phyloP scores from a whole-genome alignment of 2,329 filamentous ascomycete genomes.

The Curvularia verruculosa region DNA sequence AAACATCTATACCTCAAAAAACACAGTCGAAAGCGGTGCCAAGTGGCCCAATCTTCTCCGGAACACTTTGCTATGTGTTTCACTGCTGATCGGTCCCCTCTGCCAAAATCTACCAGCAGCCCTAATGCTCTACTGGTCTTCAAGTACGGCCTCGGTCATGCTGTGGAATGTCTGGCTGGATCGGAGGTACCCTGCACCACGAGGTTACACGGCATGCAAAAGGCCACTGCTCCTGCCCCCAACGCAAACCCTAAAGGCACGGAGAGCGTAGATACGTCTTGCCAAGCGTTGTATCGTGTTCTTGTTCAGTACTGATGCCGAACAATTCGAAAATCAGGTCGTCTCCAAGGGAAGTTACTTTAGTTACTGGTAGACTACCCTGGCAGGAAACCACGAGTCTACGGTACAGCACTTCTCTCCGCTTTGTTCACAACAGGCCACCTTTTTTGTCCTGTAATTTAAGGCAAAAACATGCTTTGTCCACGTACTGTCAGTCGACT shows the following conservation, averaged over 20 bases:
- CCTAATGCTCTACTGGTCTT: slow-evolving; percentile 51
- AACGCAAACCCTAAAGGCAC: slow-evolving; percentile 6
- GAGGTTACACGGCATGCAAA: slow-evolving; percentile 33
- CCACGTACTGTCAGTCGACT: neutral
- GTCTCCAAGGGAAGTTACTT: neutral
- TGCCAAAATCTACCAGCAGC: slow-evolving; percentile 48
- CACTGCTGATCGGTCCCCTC: slow-evolving; percentile 41
- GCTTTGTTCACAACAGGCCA: neutral
- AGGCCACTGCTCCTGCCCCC: slow-evolving; percentile 37
- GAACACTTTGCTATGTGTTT: slow-evolving; percentile 35
- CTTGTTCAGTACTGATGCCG: neutral
- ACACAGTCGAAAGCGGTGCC: slow-evolving; percentile 21
- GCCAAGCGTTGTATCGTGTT: neutral
- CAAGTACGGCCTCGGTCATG: slow-evolving; percentile 44
- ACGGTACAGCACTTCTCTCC: neutral
- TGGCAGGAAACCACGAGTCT: neutral
- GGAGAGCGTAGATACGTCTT: slow-evolving; percentile 9
- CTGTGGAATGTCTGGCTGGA: slow-evolving; percentile 45
- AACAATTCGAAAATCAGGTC: neutral
- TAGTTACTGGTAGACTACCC: neutral
- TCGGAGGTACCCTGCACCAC: slow-evolving; percentile 35
- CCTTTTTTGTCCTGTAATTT: neutral
- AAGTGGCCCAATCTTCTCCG: slow-evolving; percentile 30
- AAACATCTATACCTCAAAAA: slow-evolving; percentile 51
- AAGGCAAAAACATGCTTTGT: neutral